Evolutionary conservation across 306 rosid genomes (phyloP), one percentile per base, ranked within the genome.

Genomic region (Quercus berberidifolia): DNA sequence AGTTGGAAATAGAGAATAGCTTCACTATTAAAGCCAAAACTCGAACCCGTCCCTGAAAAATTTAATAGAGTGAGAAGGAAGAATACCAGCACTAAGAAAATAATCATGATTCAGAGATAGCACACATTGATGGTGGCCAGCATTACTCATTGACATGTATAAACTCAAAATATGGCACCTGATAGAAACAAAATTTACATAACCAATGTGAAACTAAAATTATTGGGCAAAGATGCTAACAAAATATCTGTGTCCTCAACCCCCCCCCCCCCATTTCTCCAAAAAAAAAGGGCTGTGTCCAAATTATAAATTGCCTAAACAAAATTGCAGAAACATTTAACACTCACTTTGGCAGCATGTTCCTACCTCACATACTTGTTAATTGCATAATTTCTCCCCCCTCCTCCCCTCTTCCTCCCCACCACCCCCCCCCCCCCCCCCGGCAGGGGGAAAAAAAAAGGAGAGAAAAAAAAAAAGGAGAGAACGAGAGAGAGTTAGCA

Each of bases 1-100:
- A 78, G 55, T 77, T 78, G 79, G 99, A 95, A 72, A 91, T 78
- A 43, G 98, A 91, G 74, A 92, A 91, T 38, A 95, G 88, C 88
- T 93, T 93, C 92, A 91, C 99, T 70, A 92, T 90, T 77, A 95
- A 81, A 77, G 96, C 94, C 89, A 95, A 80, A 43, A 95, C 85
- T 25, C 98, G 97, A 70, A 93, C 87, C 80, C 94, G 88, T n/a
- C 97, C 99, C 99, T 95, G 81, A 33, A 82, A 65, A 21, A 23
- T 56, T 78, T 78, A 28, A 78, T 56, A 70, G 33, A 15, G 26
- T 41, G 55, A 72, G 72, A 56, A 38, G 6, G 70, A 74, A 76
- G 18, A 20, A 30, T 63, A 76, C 52, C 84, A 52, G 7, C 43
- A 64, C 31, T 31, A 19, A 77, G 77, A 67, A 64, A 80, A 81